Base-by-base conservation (phyloP, 768 basidiomycete genomes). In the Mycena polygramma region DNA sequence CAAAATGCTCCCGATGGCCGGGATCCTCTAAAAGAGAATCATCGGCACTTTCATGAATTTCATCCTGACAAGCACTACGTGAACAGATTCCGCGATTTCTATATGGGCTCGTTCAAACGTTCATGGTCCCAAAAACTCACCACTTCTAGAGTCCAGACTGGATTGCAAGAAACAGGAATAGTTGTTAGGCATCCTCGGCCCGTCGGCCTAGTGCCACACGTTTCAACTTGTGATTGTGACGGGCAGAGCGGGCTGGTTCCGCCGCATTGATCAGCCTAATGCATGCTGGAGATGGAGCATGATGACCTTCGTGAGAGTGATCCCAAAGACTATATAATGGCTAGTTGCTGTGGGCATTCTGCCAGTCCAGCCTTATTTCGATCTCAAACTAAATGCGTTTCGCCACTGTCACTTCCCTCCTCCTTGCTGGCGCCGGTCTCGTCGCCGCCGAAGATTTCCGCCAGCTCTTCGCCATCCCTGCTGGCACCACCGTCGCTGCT, bases 381-480 rank as follows among this genome's bases (percentile, higher is more conserved):
- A 52, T 62, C 60, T 61, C 61, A 41, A 52, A 62, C 57, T 2
- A 52, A 52, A 64, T 64, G 63, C 53, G 26, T 55, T 64, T 64
- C 63, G 63, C 63, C 35, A 55, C 53, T 64, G 43, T 64, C 52
- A 55, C 63, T 64, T 64, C 63, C 39, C 45, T 64, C 63, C 53
- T 64, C 63, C 43, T 64, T 55, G 63, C 63, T 48, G 53, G 51
- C 17, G 53, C 19, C 63, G 46, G 63, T 48, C 52, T 64, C 39
- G 63, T 64, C 63, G 53, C 24, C 39, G 63, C 63, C 63, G 52
- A 45, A 39, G 63, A 64, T 36, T 54, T 45, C 63, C 51, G 63
- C 39, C 52, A 54, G 63, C 63, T 64, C 53, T 54, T 64, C 26
- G 53, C 63, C 63, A 64, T 64, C 53, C 63, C 63, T 55, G 41